phyloP scores from a whole-genome alignment of 805 yeast species.

The Metschnikowia gelsemii region DNA sequence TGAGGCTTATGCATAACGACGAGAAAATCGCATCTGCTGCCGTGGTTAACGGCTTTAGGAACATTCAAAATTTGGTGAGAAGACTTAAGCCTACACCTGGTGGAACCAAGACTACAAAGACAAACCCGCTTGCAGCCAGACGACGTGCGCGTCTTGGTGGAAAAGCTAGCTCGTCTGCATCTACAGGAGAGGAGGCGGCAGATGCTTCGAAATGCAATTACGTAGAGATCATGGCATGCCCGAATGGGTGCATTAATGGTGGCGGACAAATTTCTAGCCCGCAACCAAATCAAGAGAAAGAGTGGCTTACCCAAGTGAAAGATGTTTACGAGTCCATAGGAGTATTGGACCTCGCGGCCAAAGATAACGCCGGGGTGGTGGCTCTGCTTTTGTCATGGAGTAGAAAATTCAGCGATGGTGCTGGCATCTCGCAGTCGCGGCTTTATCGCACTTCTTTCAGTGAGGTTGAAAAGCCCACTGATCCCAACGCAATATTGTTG shows the following conservation, averaged over 20 bases:
- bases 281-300: constrained; percentile 35
- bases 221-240: constrained; percentile 97
- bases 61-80: constrained; percentile 90
- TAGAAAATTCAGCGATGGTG: constrained; percentile 29
- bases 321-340: constrained; percentile 36
- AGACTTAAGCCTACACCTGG: constrained; percentile 54
- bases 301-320: constrained; percentile 43
- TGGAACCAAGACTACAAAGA: constrained; percentile 18
- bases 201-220: constrained; percentile 73
- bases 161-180: constrained; percentile 8
- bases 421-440: constrained; percentile 34
- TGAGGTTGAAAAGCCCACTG: constrained; percentile 52
- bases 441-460: constrained; percentile 47
- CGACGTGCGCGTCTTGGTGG: constrained; percentile 40
- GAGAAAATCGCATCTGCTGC: constrained; percentile 50
- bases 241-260: constrained; percentile 95
- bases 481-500: constrained; percentile 45
- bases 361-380: constrained; percentile 13
- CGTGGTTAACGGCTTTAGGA: constrained; percentile 86
- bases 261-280: constrained; percentile 81
- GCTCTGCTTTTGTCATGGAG: constrained; percentile 34
- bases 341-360: constrained; percentile 15
- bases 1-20: constrained; percentile 48
- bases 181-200: constrained; percentile 32
- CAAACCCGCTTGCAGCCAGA: constrained; percentile 43